These are phyloP conservation scores for Leucosporidium yakuticum DNA, from an alignment of 768 basidiomycete genomes.

Conservation along the genomic window DNA sequence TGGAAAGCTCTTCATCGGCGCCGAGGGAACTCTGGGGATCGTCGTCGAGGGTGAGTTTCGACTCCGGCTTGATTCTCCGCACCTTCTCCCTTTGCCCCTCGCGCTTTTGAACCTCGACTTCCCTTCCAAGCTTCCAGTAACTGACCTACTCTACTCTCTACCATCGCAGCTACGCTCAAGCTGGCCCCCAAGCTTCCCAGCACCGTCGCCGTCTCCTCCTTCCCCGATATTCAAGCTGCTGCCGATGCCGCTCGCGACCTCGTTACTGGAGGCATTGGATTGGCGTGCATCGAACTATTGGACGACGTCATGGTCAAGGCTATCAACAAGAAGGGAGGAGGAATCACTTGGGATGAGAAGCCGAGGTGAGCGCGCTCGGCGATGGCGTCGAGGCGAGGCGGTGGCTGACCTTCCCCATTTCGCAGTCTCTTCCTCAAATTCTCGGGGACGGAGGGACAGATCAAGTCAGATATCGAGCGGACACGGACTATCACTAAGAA, in stretches of 20 bases:
- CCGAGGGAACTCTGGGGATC: conserved; percentile 70
- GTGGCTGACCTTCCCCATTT: no score
- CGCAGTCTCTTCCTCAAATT: conserved; percentile 77
- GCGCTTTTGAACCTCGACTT: background rate
- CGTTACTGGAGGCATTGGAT: conserved; percentile 60
- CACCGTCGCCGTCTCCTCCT: conserved; percentile 80
- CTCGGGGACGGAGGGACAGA: conserved; percentile 65
- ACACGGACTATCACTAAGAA: conserved; percentile 22
- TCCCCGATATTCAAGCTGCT: conserved; percentile 70
- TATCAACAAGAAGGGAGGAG: conserved; percentile 14
- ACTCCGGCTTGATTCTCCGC: no score
- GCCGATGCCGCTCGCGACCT: conserved; percentile 81
- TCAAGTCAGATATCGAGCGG: conserved; percentile 50
- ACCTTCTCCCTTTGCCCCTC: background rate
- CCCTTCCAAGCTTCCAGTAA: background rate
- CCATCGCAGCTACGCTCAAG: conserved; percentile 80
- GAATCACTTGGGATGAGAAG: conserved; percentile 31
- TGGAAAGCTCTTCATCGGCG: conserved; percentile 36
- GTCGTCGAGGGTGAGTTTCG: conserved; percentile 60
- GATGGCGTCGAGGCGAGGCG: no score
- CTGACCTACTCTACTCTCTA: conserved; percentile 45
- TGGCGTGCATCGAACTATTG: conserved; percentile 81
- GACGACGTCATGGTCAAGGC: conserved; percentile 52
- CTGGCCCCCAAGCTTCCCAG: conserved; percentile 74
- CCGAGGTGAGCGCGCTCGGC: conserved; percentile 43